phyloP scores from a whole-genome alignment of 805 yeast genomes.

The Kuraishia cidri region DNA sequence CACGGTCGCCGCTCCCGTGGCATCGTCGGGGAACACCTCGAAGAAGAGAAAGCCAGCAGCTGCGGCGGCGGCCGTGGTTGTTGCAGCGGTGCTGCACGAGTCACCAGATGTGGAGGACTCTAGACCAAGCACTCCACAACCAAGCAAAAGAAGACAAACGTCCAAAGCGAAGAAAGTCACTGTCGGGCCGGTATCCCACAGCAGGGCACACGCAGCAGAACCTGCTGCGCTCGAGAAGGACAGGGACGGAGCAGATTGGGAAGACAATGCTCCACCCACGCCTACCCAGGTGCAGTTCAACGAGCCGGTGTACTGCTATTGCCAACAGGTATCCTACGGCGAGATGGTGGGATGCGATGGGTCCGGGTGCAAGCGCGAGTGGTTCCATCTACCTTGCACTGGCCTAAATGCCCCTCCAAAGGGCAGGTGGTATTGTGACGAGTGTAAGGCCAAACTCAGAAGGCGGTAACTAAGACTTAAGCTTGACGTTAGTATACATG shows the following conservation, averaged over 20 bases:
- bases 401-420: constrained; percentile 82
- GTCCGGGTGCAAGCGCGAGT: constrained; percentile 80
- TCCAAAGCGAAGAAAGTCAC: not conserved
- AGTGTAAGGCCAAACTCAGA: constrained; percentile 28
- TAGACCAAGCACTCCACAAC: constrained; percentile 4
- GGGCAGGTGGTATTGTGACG: constrained; percentile 78
- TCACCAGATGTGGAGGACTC: too few relatives aligned
- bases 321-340: constrained; percentile 95
- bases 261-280: constrained; percentile 4
- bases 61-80: too few relatives aligned
- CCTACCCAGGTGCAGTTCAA: constrained; percentile 20
- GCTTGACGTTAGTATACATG: too few relatives aligned
- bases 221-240: constrained; percentile 1
- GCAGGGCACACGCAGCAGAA: too few relatives aligned
- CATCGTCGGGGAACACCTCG: too few relatives aligned
- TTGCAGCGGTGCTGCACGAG: too few relatives aligned
- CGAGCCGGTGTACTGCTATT: constrained; percentile 91
- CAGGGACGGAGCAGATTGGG: constrained; percentile 1
- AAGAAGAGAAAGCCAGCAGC: too few relatives aligned
- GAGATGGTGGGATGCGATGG: constrained; percentile 99
- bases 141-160: constrained; percentile 2
- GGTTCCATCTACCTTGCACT: constrained; percentile 94
- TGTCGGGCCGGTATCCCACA: too few relatives aligned
- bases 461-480: constrained; percentile 1
- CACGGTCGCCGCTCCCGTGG: too few relatives aligned